Evolutionary conservation across 371 early-diverging fungal genomes (phyloP).

Genomic region (Circinella minor): DNA sequence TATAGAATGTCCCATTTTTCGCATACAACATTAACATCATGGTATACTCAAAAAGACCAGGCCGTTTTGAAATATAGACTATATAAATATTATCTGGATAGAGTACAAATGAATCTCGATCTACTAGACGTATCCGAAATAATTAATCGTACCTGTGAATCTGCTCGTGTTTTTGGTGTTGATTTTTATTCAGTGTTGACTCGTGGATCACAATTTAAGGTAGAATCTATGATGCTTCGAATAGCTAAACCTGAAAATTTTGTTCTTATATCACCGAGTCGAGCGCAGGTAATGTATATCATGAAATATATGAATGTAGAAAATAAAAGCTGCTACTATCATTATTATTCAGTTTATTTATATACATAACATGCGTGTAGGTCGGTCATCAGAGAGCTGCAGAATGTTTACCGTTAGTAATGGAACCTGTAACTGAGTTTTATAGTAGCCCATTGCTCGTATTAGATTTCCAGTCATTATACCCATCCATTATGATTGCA

Average conservation of each 20-base stretch:
- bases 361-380: slow-evolving; percentile 24
- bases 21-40: slow-evolving; percentile 58
- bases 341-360: background rate
- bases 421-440: slow-evolving; percentile 85
- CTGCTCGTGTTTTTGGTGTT: slow-evolving; percentile 87
- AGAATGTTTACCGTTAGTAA: slow-evolving; percentile 84
- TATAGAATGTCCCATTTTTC: slow-evolving; percentile 61
- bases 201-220: slow-evolving; percentile 90
- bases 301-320: too few species aligned
- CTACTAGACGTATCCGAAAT: slow-evolving; percentile 76
- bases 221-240: slow-evolving; percentile 87
- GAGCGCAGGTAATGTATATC: slow-evolving; percentile 57
- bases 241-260: slow-evolving; percentile 83
- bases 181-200: slow-evolving; percentile 85
- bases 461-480: slow-evolving; percentile 90
- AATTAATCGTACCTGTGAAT: slow-evolving; percentile 78
- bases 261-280: slow-evolving; percentile 65
- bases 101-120: slow-evolving; percentile 68
- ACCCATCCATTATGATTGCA: slow-evolving; percentile 94
- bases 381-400: slow-evolving; percentile 75
- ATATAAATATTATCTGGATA: slow-evolving; percentile 69
- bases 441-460: slow-evolving; percentile 86
- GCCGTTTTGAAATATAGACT: slow-evolving; percentile 63
- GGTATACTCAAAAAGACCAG: slow-evolving; percentile 57
- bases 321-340: too few species aligned